Base-by-base conservation (phyloP, 805 yeast species). In the Priceomyces carsonii region DNA sequence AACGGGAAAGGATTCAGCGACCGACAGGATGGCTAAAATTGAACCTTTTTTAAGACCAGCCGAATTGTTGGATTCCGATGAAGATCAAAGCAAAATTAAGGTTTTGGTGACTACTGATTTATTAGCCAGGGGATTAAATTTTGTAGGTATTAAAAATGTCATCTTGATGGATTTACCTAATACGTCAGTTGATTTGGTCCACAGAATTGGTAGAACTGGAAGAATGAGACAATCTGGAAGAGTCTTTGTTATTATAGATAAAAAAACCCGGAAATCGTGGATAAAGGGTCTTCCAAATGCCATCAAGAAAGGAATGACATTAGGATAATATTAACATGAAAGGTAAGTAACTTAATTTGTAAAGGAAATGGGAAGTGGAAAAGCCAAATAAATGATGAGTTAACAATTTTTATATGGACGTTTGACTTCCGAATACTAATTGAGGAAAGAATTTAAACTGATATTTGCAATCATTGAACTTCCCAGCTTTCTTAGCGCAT, bases 151-250 rank as follows among this genome's bases (percentile, higher is more conserved):
- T 19, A 74, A 89, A 46, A 89, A 89, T 48, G 86, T 91, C 8
- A 71, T 91, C 18, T 63, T 93, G 33, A 83, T 82, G 65, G 97
- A 91, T 53, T 77, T 89, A 29, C 99, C 99, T 5, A 74, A 75
- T 35, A 81, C 84, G 10, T 77, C 96, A 0, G 81, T 87, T 13
- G 98, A 91, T 59, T 67, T 91, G 40, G 79, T 91, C 14, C 98
- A 91, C 57, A 70, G 99, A 42, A 83, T 87, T 1, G 99, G 99
- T 1, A 77, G 99, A 62, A 91, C 97, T 0, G 97, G 96, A 3
- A 68, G 99, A 56, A 82, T 90, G 85, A 85, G 84, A 29, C 88
- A 83, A 51, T 72, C 83, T 23, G 99, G 99, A 9, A 73, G 96
- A 42, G 96, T 87, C 2, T 82, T 88, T 43, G 66, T 93, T 51